phyloP scores from a whole-genome alignment of 805 yeast species.

The Komagataella mondaviorum region DNA sequence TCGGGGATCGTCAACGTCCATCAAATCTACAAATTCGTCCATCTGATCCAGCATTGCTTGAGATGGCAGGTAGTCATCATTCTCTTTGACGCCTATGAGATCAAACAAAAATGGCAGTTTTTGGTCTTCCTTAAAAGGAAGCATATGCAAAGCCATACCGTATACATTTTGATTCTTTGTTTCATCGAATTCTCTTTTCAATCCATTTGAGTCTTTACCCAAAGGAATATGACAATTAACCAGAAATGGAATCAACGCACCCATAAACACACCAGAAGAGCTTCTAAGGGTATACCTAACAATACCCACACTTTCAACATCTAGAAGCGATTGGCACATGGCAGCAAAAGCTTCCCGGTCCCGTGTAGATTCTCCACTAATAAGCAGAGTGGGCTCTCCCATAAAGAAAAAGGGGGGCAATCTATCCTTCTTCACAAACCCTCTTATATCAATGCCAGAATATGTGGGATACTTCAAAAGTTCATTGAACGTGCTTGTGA shows the following conservation, averaged over 20 bases:
- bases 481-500: conserved; percentile 33
- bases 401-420: conserved; percentile 49
- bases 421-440: conserved; percentile 30
- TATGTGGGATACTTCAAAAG: conserved; percentile 27
- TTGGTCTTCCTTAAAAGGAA: conserved; percentile 72
- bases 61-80: conserved; percentile 17
- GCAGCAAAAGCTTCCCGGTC: conserved; percentile 30
- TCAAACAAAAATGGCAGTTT: conserved; percentile 39
- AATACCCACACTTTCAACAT: conserved; percentile 33
- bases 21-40: conserved; percentile 26
- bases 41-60: conserved; percentile 24
- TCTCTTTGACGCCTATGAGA: conserved; percentile 19
- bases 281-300: conserved; percentile 48
- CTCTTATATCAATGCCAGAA: conserved; percentile 52
- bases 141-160: conserved; percentile 33
- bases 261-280: conserved; percentile 32
- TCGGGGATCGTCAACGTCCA: conserved; percentile 23
- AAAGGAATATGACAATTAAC: conserved; percentile 11
- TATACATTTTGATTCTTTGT: conserved; percentile 14
- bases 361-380: conserved; percentile 6
- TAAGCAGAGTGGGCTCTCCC: conserved; percentile 43
- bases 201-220: neutral
- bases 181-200: conserved; percentile 7
- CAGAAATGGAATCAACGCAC: conserved; percentile 38
- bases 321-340: conserved; percentile 38